Conservation (phyloP, 2,329 filamentous ascomycete species). For the Curvularia hawaiiensis region DNA sequence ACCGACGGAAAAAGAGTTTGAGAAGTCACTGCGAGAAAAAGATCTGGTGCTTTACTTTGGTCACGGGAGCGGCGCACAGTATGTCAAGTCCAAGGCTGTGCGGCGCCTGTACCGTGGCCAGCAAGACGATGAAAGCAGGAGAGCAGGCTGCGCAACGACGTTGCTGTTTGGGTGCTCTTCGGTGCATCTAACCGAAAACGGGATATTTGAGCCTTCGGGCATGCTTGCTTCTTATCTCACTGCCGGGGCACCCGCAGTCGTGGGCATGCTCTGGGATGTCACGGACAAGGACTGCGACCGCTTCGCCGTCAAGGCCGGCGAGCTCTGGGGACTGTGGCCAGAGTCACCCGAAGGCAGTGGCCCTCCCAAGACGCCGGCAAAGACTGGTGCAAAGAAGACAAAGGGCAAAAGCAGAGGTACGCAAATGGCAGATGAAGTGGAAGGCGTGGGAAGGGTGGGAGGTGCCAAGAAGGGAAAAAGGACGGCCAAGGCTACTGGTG, state of each 20-base stretch:
- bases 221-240: conserved; percentile 92
- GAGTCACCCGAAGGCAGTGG: conserved; percentile 44
- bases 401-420: conserved; percentile 40
- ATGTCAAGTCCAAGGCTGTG: conserved; percentile 84
- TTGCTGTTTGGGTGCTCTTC: conserved; percentile 96
- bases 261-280: conserved; percentile 96
- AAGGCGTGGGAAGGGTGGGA: conserved; percentile 25
- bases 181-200: conserved; percentile 77
- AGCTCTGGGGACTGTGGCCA: conserved; percentile 80
- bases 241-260: conserved; percentile 77
- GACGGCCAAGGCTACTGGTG: conserved; percentile 34
- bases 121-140: conserved; percentile 21
- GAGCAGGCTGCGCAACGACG: conserved; percentile 69
- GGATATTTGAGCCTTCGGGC: conserved; percentile 84
- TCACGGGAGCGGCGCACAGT: conserved; percentile 93
- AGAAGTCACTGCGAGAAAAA: conserved; percentile 65
- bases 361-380: conserved; percentile 31
- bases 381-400: conserved; percentile 32
- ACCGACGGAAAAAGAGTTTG: conserved; percentile 81
- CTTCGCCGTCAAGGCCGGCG: conserved; percentile 78
- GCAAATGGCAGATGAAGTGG: conserved; percentile 34
- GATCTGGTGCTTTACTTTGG: conserved; percentile 92
- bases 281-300: conserved; percentile 97
- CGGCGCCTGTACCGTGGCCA: conserved; percentile 68
- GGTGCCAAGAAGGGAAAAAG: conserved; percentile 30